Evolutionary conservation across 106 monocot genomes (phyloP).

Genomic region (Amphibolis antarctica): DNA sequence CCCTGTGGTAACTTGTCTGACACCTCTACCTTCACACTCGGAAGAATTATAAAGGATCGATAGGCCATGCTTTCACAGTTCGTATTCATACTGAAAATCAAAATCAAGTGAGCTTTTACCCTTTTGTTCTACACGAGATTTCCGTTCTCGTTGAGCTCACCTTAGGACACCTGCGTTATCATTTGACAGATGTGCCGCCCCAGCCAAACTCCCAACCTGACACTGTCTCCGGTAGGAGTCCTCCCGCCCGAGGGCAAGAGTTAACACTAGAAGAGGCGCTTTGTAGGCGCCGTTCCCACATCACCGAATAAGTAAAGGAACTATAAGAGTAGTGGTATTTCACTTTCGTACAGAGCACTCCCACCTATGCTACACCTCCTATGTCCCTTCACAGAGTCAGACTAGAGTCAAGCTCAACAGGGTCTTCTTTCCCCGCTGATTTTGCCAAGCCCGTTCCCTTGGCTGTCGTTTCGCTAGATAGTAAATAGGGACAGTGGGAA

Average conservation of each 20-base stretch:
- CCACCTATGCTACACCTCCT: too few species aligned
- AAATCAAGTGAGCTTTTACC: constrained; percentile 54
- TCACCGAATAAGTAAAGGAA: too few species aligned
- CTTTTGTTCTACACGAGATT: constrained; percentile 95
- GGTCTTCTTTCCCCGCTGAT: constrained; percentile 16
- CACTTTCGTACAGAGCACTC: too few species aligned
- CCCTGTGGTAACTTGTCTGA: constrained; percentile 48
- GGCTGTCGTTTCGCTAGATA: constrained; percentile 72
- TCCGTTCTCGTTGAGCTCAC: constrained; percentile 98
- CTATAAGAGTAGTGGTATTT: too few species aligned
- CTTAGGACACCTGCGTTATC: constrained; percentile 98
- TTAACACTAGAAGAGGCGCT: too few species aligned
- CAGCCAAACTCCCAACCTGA: constrained; percentile 69
- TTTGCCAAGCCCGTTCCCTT: constrained; percentile 28
- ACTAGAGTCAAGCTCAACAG: constrained; percentile 15
- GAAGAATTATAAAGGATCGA: constrained; percentile 3
- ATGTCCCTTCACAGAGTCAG: constrained; percentile 16
- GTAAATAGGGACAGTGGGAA: constrained; percentile 65
- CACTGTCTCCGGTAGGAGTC: too few species aligned
- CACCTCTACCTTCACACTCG: constrained; percentile 33
- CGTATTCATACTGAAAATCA: constrained; percentile 1
- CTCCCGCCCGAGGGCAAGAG: too few species aligned
- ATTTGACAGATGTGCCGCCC: constrained; percentile 89
- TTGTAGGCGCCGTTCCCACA: too few species aligned
- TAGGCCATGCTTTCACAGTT: constrained; percentile 1